Base-by-base conservation (phyloP, 2,329 filamentous ascomycete species). In the Cryphonectria radicalis region DNA sequence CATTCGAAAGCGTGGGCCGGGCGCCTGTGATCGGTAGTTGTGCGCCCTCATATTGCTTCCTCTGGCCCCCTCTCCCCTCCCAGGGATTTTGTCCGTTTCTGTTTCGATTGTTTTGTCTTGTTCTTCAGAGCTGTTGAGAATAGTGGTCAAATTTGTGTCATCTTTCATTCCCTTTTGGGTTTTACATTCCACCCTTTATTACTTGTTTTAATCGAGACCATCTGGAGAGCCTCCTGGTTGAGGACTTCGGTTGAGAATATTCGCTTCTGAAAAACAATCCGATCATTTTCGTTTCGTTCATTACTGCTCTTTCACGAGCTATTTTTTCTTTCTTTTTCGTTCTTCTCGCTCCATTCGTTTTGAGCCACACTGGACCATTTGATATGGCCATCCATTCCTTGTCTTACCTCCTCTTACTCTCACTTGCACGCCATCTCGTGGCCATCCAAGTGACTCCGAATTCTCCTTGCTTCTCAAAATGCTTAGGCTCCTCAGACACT, bases 381-480 rank as follows among this genome's bases (percentile, higher is more conserved):
- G 67, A 59, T 57, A 77, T 77, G 75, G 73, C 72, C 2, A 35
- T 65, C 35, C 73, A 65, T 32, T 73, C 67, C 22, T 55, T 46
- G 7, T 22, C 43, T 65, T 63, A 78, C 40, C 63, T 76, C 55
- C 70, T 78, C 25, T 62, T 77, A 42, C 70, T 76, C 57, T 53
- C 78, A 14, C 72, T 79, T 28, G 67, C 74, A 8, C 65, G 76
- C 32, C 66, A 81, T 13, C 76, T 75, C 1, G 87, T 74, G 1
- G 80, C 82, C 7, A 78, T 89, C 25, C 84, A 85, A 76, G 86
- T 88, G 66, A 82, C 86, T 17, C 85, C 87, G 43, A 83, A 85
- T 73, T 89, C 87, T 62, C 87, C 87, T 10, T 89, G 87, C 75
- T 78, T 86, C 22, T 81, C 83, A n/a, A 77, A 84, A 72, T 89